These are phyloP conservation scores for Globisporangium sylvaticum DNA, from an alignment of 352 stramenopile species.

Conservation along the genomic window DNA sequence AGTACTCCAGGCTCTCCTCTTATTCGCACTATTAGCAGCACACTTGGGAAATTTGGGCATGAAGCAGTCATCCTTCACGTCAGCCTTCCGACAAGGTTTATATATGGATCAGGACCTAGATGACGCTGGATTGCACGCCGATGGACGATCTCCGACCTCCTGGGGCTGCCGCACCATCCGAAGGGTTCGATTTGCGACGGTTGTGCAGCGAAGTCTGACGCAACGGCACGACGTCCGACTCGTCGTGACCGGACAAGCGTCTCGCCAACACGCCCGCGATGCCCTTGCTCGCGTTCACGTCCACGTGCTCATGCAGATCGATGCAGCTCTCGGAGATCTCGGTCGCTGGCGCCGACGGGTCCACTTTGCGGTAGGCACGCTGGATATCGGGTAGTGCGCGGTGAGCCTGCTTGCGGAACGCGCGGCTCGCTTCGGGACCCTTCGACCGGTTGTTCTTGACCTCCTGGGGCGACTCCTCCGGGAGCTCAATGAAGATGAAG, in stretches of 20 bases:
- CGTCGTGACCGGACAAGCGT: slow-evolving; percentile 1
- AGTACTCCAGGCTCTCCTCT: too few species aligned
- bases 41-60: too few species aligned
- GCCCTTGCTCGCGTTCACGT: slow-evolving; percentile 6
- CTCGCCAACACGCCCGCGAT: slow-evolving; percentile 3
- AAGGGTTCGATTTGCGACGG: neutral
- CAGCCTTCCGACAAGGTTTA: too few species aligned
- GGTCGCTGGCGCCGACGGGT: neutral
- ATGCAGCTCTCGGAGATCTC: slow-evolving; percentile 1
- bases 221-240: slow-evolving; percentile 5
- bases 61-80: too few species aligned
- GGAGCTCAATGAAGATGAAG: slow-evolving; percentile 31
- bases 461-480: slow-evolving; percentile 19
- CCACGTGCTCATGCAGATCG: slow-evolving; percentile 7
- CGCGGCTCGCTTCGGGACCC: neutral
- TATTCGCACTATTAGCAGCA: too few species aligned
- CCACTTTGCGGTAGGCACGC: slow-evolving; percentile 9
- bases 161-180: neutral
- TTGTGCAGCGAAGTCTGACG: neutral
- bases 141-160: neutral
- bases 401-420: slow-evolving; percentile 8
- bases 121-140: neutral
- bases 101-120: too few species aligned
- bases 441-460: neutral
- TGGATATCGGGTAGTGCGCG: slow-evolving; percentile 3